phyloP scores from a whole-genome alignment of 306 rosid species.

The Corylus avellana region DNA sequence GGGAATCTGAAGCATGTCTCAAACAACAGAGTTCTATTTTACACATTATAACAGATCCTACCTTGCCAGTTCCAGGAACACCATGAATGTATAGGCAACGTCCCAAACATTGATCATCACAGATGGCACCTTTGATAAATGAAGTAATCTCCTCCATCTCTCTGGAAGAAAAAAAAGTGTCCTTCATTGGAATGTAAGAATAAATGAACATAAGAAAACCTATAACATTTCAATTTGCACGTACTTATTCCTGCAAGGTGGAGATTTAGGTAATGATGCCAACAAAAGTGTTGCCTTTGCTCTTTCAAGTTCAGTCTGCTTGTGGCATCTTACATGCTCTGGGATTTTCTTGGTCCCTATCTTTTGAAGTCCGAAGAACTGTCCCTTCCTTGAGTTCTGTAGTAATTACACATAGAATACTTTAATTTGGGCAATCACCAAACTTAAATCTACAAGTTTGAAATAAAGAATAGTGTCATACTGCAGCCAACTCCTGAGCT shows the following conservation, averaged over 20 bases:
- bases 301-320: conserved; percentile 83
- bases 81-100: conserved; percentile 94
- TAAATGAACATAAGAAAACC: conserved; percentile 6
- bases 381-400: conserved; percentile 78
- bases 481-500: conserved; percentile 71
- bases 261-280: conserved; percentile 79
- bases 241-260: conserved; percentile 91
- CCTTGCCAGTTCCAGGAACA: conserved; percentile 99
- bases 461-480: conserved; percentile 44
- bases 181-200: conserved; percentile 24
- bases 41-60: conserved; percentile 26
- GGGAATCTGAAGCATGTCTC: not conserved
- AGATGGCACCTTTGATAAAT: conserved; percentile 81
- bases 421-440: conserved; percentile 33
- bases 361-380: conserved; percentile 83
- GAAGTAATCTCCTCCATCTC: conserved; percentile 84
- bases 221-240: conserved; percentile 36
- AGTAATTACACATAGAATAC: conserved; percentile 19
- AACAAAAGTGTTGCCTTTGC: conserved; percentile 87
- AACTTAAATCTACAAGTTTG: conserved; percentile 20
- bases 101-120: conserved; percentile 86
- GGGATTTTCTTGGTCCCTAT: conserved; percentile 82
- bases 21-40: not conserved
- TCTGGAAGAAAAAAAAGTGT: conserved; percentile 39
- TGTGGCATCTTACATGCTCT: conserved; percentile 76